A percentile compares a stretch with the other conserved stretches of the same genome.
Evolutionary conservation across 257 asterid species (phyloP).

Genomic region (Solanum microdontum): DNA sequence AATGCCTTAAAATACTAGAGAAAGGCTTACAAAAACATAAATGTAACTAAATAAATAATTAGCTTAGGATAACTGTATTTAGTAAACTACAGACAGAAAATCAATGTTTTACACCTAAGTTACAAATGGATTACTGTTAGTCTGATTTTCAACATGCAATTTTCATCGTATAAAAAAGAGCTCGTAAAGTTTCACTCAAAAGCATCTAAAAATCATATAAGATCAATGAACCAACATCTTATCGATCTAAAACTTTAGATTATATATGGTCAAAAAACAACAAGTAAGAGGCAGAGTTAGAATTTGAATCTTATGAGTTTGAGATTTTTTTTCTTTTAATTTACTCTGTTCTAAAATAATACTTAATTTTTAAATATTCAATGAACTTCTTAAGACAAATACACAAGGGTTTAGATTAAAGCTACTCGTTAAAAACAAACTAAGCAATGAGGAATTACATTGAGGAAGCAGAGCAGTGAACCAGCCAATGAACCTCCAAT

Average conservation of each 20-base stretch:
- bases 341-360: background rate
- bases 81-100: background rate
- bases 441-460: conserved; percentile 28
- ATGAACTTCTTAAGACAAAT: background rate
- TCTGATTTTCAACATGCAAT: background rate
- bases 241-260: background rate
- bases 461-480: conserved; percentile 81
- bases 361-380: no score
- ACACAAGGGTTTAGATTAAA: background rate
- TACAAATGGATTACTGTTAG: background rate
- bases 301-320: background rate
- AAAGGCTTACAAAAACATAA: background rate
- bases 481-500: conserved; percentile 87
- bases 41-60: background rate
- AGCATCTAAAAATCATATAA: background rate
- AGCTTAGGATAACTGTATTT: background rate
- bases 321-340: background rate
- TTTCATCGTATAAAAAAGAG: background rate
- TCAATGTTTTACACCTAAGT: background rate
- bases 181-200: background rate
- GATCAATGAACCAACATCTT: background rate
- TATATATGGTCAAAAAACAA: background rate
- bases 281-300: background rate
- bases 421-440: no score
- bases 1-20: background rate